Conservation (phyloP, 345 rosid species). For the Capsella bursapastoris region DNA sequence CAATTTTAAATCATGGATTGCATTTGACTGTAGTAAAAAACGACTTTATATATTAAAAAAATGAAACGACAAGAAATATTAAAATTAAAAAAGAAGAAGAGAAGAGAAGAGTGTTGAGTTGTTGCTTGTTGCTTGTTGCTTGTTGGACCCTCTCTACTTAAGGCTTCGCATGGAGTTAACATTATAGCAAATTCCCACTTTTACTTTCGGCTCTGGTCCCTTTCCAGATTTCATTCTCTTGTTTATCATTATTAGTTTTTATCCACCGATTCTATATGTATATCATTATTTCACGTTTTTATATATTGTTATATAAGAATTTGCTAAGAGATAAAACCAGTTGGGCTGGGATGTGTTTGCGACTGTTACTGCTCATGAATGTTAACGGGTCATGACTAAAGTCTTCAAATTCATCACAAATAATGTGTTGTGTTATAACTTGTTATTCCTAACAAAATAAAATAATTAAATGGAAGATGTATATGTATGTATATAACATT, state of each 20-base stretch:
- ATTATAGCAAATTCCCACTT: slow-evolving; percentile 39
- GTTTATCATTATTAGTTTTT: slow-evolving; percentile 31
- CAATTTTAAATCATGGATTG: slow-evolving; percentile 24
- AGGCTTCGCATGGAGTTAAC: slow-evolving; percentile 45
- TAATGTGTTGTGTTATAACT: not conserved
- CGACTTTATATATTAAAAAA: not conserved
- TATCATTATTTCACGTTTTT: slow-evolving; percentile 1
- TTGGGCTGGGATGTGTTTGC: slow-evolving; percentile 9
- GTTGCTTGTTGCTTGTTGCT: slow-evolving; percentile 42
- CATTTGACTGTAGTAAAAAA: slow-evolving; percentile 42
- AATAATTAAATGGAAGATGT: too few relatives aligned
- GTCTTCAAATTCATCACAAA: slow-evolving; percentile 8
- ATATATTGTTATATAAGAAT: not conserved
- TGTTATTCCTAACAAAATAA: too few relatives aligned
- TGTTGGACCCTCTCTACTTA: slow-evolving; percentile 42
- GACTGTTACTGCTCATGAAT: slow-evolving; percentile 28
- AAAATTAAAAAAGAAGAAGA: slow-evolving; percentile 6
- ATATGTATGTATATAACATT: too few relatives aligned
- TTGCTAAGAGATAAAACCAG: slow-evolving; percentile 8
- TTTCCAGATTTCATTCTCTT: slow-evolving; percentile 36
- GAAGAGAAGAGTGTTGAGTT: slow-evolving; percentile 39
- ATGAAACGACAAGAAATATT: not conserved
- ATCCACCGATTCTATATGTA: slow-evolving; percentile 34
- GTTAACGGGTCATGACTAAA: slow-evolving; percentile 17
- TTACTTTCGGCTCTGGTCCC: slow-evolving; percentile 48